These are phyloP conservation scores for Sugiyamaella chiloensis DNA, from an alignment of 805 yeast genomes.

Conservation along the genomic window DNA sequence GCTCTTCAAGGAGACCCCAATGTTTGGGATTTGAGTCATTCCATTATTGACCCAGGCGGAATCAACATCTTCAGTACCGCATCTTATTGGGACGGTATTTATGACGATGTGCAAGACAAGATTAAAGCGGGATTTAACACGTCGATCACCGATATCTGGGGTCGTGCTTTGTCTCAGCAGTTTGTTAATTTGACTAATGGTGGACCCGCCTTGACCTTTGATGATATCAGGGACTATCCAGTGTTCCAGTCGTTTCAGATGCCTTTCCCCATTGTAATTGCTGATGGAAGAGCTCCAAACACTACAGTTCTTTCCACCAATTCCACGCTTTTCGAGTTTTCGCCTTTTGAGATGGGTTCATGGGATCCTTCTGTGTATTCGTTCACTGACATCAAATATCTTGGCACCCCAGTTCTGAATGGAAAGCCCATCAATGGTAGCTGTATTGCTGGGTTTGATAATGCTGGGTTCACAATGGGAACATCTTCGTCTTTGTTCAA, in stretches of 20 bases:
- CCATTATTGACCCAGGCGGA: constrained; percentile 64
- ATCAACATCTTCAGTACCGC: constrained; percentile 50
- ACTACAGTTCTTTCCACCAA: constrained; percentile 54
- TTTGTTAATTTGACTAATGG: constrained; percentile 60
- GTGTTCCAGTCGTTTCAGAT: constrained; percentile 58
- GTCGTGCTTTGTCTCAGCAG: constrained; percentile 69
- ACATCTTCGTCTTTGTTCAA: constrained; percentile 82
- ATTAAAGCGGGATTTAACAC: constrained; percentile 64
- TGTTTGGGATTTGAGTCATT: constrained; percentile 67
- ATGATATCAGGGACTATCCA: constrained; percentile 56
- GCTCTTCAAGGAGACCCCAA: constrained; percentile 46
- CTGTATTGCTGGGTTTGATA: constrained; percentile 73
- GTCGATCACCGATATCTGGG: constrained; percentile 78
- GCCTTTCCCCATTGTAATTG: constrained; percentile 70
- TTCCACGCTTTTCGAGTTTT: constrained; percentile 55
- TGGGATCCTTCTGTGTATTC: constrained; percentile 76
- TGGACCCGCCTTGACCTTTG: constrained; percentile 61
- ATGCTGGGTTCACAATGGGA: constrained; percentile 77
- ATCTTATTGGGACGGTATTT: constrained; percentile 44
- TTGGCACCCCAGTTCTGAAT: constrained; percentile 61
- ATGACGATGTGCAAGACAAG: constrained; percentile 52
- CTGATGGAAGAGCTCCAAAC: constrained; percentile 44
- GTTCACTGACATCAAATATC: constrained; percentile 63
- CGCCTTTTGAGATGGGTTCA: constrained; percentile 75
- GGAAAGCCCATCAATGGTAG: constrained; percentile 51